Base-by-base conservation (phyloP, 805 yeast species). In the Komagataella pseudopastoris region DNA sequence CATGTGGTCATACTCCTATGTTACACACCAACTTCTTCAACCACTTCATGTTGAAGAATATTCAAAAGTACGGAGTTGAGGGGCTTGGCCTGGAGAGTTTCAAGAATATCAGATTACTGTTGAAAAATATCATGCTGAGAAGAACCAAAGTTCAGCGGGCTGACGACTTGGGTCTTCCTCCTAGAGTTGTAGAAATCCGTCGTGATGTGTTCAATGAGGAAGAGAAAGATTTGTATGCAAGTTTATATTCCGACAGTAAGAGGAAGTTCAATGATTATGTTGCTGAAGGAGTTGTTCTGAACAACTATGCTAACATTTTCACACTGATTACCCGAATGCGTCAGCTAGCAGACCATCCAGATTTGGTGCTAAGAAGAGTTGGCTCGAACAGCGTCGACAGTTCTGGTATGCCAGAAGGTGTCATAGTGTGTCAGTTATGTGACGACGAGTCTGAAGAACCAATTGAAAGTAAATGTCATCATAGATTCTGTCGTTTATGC, bases 371-470 rank as follows among this genome's bases (percentile, higher is more conserved):
- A 62, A 81, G 89, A 57, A 73, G 90, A 50, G 75, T 64, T 55
- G 63, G 82, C 30, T 77, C 77, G 3, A 67, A 59, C 57, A 65
- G 58, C 56, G 66, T 54, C 58, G 52, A 6, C 65, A 59, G n/a
- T 54, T 56, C 23, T 54, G 71, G 1, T 60, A 59, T 24, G 78
- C 77, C 45, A 12, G 63, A 70, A 5, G 76, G 75, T 8, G 79
- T 79, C 1, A 78, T 89, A 8, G 83, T 93, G 46, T 93, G 99
- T 63, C 95, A 88, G 57, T 63, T 93, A 22, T 93, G 99, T 67
- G 98, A 90, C 58, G 99, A 93, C 62, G 97, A 90, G 66, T 97
- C 98, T 0, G 98, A 93, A 65, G 99, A 93, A 54, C 96, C 99
- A 0, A 89, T 93, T 48, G 90, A 86, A 64, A 85, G 96, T 2